These are phyloP conservation scores for Lipomyces spencermartinsiae DNA, from an alignment of 805 yeast species.

Conservation along the genomic window DNA sequence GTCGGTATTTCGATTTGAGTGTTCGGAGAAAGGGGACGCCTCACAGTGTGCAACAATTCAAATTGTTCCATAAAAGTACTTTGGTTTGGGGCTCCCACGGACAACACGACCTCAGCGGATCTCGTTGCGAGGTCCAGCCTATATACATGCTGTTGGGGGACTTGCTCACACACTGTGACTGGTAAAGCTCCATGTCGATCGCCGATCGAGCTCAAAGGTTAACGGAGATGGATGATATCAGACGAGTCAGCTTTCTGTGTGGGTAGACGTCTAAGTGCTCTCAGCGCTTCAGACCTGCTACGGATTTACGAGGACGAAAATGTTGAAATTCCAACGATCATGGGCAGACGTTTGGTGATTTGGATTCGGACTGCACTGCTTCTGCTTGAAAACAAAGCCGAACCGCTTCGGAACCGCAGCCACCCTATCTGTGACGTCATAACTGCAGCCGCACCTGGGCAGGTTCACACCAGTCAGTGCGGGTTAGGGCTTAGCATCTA, in stretches of 20 bases:
- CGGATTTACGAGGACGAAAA: neutral
- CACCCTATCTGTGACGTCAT: too few relatives aligned
- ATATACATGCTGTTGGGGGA: neutral
- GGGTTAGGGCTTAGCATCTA: too few relatives aligned
- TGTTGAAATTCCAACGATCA: neutral
- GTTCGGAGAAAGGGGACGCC: neutral
- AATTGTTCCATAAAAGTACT: neutral
- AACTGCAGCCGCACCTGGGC: too few relatives aligned
- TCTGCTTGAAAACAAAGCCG: neutral
- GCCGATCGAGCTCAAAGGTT: neutral
- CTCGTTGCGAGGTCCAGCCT: neutral
- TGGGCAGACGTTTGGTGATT: constrained; percentile 2
- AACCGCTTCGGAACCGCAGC: too few relatives aligned
- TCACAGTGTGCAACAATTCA: neutral
- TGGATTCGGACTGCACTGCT: neutral
- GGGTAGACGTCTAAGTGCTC: neutral
- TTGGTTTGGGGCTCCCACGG: neutral
- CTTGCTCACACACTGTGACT: neutral
- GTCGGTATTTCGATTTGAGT: neutral
- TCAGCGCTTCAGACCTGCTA: neutral
- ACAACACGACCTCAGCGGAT: neutral
- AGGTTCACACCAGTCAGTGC: too few relatives aligned
- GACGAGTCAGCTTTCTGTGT: neutral
- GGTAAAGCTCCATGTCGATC: neutral
- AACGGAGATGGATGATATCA: neutral